These are phyloP conservation scores for Pulveroboletus sp. DNA, from an alignment of 768 basidiomycete genomes.

Conservation along the genomic window DNA sequence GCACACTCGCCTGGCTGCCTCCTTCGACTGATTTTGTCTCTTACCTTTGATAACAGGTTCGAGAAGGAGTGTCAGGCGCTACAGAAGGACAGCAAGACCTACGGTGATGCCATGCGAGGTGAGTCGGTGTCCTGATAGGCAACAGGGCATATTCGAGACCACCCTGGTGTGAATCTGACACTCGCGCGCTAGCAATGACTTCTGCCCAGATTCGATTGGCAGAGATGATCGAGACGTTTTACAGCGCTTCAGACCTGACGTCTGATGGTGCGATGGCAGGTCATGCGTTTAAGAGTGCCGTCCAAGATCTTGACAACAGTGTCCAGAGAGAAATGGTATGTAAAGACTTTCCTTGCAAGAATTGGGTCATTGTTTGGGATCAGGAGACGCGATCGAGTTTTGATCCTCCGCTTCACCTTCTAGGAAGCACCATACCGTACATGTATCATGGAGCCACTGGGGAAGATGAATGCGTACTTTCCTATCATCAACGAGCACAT, in stretches of 20 bases:
- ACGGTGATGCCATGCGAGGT: slow-evolving; percentile 94
- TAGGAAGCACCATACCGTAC: slow-evolving; percentile 94
- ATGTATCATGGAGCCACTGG: slow-evolving; percentile 91
- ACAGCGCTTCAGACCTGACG: slow-evolving; percentile 73
- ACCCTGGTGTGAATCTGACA: neutral
- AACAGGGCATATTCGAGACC: neutral
- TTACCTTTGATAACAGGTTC: slow-evolving; percentile 47
- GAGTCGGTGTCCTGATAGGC: slow-evolving; percentile 18
- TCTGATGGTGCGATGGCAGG: slow-evolving; percentile 96
- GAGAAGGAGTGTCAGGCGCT: slow-evolving; percentile 94
- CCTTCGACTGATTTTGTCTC: neutral
- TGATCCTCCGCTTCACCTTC: neutral
- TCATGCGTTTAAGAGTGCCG: slow-evolving; percentile 91
- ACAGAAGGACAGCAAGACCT: slow-evolving; percentile 94
- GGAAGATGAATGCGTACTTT: slow-evolving; percentile 96
- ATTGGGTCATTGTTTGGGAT: neutral
- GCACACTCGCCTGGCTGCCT: neutral
- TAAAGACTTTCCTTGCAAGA: slow-evolving; percentile 5
- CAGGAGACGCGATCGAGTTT: neutral
- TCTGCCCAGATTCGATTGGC: slow-evolving; percentile 88
- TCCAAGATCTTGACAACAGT: slow-evolving; percentile 86
- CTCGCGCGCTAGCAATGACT: slow-evolving; percentile 69
- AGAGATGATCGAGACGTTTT: slow-evolving; percentile 91
- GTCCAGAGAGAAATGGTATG: slow-evolving; percentile 81
- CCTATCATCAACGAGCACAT: slow-evolving; percentile 93